phyloP scores from a whole-genome alignment of 176 grass and related monocot genomes.

The Bonia amplexicaulis region DNA sequence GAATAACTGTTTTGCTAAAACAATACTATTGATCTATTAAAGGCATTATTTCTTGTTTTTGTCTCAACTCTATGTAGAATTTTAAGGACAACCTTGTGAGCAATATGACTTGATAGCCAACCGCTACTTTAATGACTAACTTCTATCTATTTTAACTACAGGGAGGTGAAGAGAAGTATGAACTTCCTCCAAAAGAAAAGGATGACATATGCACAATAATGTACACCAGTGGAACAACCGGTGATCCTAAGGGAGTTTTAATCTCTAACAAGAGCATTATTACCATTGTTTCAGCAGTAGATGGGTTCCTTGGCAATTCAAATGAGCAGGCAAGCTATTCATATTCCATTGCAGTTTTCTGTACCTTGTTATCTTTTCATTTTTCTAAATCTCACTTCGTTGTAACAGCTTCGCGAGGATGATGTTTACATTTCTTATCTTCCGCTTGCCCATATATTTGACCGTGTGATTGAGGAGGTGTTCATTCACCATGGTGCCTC shows the following conservation, averaged over 20 bases:
- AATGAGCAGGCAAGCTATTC: conserved; percentile 46
- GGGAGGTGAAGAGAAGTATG: conserved; percentile 64
- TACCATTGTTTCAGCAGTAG: conserved; percentile 66
- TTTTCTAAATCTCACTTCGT: conserved; percentile 10
- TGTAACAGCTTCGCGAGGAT: conserved; percentile 50
- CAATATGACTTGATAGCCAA: conserved; percentile 17
- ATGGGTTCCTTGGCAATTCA: conserved; percentile 47
- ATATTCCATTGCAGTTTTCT: background rate
- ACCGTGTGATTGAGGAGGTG: conserved; percentile 83
- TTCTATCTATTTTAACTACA: conserved; percentile 32
- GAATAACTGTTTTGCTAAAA: background rate
- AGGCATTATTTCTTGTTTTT: background rate
- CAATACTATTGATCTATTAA: background rate
- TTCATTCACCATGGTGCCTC: conserved; percentile 85
- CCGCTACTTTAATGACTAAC: background rate
- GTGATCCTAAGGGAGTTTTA: conserved; percentile 90
- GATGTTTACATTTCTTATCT: conserved; percentile 91
- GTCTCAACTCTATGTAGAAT: background rate
- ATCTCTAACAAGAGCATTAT: conserved; percentile 89
- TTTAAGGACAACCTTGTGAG: background rate
- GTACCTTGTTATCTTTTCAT: background rate
- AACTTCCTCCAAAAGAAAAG: conserved; percentile 71
- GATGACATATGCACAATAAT: conserved; percentile 90
- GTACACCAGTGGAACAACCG: conserved; percentile 98
- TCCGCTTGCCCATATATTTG: conserved; percentile 94